Base-by-base conservation (phyloP, 306 rosid species). In the Carpinus fangiana region DNA sequence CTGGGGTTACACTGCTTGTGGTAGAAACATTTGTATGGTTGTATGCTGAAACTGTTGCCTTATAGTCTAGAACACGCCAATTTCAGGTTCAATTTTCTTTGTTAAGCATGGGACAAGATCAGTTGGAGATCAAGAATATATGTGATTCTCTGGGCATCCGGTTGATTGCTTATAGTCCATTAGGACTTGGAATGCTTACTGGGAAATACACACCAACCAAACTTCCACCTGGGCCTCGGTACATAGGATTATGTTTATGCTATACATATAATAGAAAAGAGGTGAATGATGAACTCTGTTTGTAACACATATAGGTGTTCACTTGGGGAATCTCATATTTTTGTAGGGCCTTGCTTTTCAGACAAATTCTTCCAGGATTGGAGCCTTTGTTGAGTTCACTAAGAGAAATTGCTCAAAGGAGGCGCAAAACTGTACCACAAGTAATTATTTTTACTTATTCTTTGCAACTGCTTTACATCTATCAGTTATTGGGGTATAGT, bases 151-250 rank as follows among this genome's bases (percentile, higher is more conserved):
- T 92, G 7, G 98, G 98, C 23, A 87, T 92, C 70, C 93, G 93
- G 12, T 36, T 95, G 80, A 95, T 95, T 74, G 93, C 98, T 71
- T 95, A 95, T 76, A 95, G 98, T 84, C 98, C 98, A 59, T 83
- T 95, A 78, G 98, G 98, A 80, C 97, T 95, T 66, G 98, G 98
- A 84, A 95, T 95, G 98, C 98, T 95, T 81, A 91, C 98, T 3
- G 98, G 98, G 88, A 92, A 95, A 82, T 95, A 95, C 79, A 77
- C 98, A 21, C 83, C 90, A 54, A 79, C 90, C 50, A 82, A 88
- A 54, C 93, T 92, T 80, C 98, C 98, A 41, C 79, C 73, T 17
- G 98, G 98, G 8, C 98, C 98, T 82, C 87, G 98, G 98, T 91
- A 81, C 61, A 57, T 80, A 55, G 21, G 34, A 57, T 31, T 78